Evolutionary conservation across 306 rosid genomes (phyloP).

Genomic region (Fragaria nilgerrensis): DNA sequence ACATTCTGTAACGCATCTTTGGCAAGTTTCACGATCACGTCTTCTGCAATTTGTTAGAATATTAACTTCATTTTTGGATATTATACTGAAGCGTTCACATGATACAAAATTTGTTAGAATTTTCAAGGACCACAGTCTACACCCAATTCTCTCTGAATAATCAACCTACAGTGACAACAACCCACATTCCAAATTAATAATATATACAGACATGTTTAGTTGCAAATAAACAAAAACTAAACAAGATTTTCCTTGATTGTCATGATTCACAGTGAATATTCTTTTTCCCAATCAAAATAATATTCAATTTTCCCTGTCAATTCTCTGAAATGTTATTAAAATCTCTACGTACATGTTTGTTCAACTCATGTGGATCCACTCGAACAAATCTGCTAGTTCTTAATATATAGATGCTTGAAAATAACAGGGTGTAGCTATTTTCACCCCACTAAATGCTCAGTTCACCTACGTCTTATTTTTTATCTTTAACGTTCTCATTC

Average conservation of each 20-base stretch:
- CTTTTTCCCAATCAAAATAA: neutral
- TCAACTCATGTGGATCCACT: neutral
- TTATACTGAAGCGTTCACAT: conserved; percentile 7
- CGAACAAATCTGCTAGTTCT: neutral
- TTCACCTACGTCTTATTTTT: too few species aligned
- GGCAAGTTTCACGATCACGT: conserved; percentile 28
- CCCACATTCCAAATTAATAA: conserved; percentile 28
- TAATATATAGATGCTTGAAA: neutral
- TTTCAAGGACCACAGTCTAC: conserved; percentile 17
- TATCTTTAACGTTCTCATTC: too few species aligned
- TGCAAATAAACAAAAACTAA: conserved; percentile 16
- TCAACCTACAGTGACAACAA: conserved; percentile 19
- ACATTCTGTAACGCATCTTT: conserved; percentile 22
- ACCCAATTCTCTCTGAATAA: conserved; percentile 14
- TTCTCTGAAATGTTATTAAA: conserved; percentile 2
- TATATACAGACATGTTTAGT: conserved; percentile 7
- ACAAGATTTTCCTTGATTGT: conserved; percentile 11
- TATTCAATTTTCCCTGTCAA: conserved; percentile 11
- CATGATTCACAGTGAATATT: neutral
- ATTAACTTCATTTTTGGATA: neutral
- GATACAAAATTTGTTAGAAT: neutral
- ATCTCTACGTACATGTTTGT: neutral
- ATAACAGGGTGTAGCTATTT: too few species aligned
- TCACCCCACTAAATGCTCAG: too few species aligned
- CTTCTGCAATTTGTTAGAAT: neutral